Evolutionary conservation across 2,329 filamentous ascomycete genomes (phyloP).

Genomic region (Epichloe brachyelytri): DNA sequence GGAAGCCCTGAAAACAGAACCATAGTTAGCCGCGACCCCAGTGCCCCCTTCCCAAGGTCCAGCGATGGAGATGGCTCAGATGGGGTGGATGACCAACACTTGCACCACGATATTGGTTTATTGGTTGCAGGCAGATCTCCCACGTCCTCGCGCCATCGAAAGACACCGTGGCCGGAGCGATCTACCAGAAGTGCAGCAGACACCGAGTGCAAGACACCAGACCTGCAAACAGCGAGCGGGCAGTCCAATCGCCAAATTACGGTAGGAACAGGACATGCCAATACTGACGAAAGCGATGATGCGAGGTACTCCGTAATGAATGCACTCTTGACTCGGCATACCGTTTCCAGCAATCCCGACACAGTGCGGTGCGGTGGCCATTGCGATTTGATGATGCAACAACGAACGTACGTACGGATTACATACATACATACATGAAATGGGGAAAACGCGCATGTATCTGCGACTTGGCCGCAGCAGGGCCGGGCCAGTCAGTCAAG

Average conservation of each 20-base stretch:
- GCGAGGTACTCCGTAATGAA: not conserved
- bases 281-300: not conserved
- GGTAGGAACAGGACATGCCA: not conserved
- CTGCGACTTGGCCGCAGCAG: not conserved
- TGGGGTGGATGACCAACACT: not conserved
- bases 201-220: not conserved
- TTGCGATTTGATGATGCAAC: slow-evolving; percentile 1
- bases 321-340: slow-evolving; percentile 6
- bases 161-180: too few relatives aligned
- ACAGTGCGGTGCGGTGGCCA: not conserved
- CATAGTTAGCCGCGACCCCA: slow-evolving; percentile 1
- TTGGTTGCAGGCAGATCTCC: too few relatives aligned
- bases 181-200: not conserved
- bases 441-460: not conserved
- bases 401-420: not conserved
- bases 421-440: not conserved
- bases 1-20: not conserved
- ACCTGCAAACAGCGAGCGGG: not conserved
- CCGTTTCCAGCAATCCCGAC: slow-evolving; percentile 11
- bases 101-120: too few relatives aligned
- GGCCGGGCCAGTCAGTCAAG: not conserved
- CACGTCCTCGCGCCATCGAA: too few relatives aligned
- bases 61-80: not conserved
- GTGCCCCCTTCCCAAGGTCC: not conserved
- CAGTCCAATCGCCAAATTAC: not conserved